Base-by-base conservation (phyloP, 176 grass and related monocot genomes). In the Pontederia crassipes region DNA sequence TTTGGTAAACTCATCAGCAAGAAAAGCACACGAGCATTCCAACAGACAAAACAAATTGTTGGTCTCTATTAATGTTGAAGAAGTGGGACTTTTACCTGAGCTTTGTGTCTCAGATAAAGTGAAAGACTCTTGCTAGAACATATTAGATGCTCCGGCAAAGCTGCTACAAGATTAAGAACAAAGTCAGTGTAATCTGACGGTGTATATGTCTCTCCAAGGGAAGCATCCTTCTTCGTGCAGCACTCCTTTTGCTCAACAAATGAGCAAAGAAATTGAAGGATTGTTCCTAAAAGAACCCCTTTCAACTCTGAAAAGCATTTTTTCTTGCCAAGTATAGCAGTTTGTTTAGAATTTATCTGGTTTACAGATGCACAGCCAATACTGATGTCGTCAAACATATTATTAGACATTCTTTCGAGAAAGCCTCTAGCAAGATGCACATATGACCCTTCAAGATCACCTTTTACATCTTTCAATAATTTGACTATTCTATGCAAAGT, bases 231-330 rank as follows among this genome's bases (percentile, higher is more conserved):
- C 32, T 40, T 40, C 32, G 6, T 40, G 32, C 54, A 49, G 4
- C 72, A 46, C 75, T 76, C 68, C 58, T 62, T 83, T 74, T 88
- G 65, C 24, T 85, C 75, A 82, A 85, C 24, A 67, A 88, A 82
- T 12, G 87, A 91, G 74, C 92, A 80, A 26, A 97, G 17, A 17
- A 97, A 77, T 54, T 97, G 92, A 81, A 91, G 83, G 67, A 91
- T 65, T 71, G 74, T 67, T 26, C 78, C 81, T 55, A 64, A 50
- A 68, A 97, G 63, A 73, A 88, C 64, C 69, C 50, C 51, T 63
- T 8, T 28, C 0, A 62, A 76, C 59, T 57, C 58, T 71, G 58
- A 40, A 52, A 17, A 71, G 65, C 56, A 62, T 64, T 53, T 67
- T 64, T 47, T 68, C 57, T 29, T 52, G 14, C 18, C 58, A 61